phyloP scores from a whole-genome alignment of 345 rosid genomes.

The Euphorbia lathyris region DNA sequence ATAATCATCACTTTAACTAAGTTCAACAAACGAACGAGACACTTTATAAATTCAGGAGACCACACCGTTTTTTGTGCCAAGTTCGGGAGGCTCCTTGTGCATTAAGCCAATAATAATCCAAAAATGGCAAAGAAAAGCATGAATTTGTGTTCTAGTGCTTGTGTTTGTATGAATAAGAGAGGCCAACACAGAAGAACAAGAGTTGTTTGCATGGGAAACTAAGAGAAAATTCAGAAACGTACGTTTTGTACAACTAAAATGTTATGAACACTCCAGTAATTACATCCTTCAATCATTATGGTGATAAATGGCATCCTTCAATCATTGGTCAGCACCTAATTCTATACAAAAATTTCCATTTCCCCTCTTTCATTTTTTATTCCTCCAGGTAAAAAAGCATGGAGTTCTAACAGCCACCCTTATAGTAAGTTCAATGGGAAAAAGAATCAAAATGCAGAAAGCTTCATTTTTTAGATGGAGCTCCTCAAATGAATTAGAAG shows the following conservation, averaged over 20 bases:
- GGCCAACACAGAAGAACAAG: background rate
- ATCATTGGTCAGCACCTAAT: background rate
- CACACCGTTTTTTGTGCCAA: too few species aligned
- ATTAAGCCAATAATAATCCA: too few species aligned
- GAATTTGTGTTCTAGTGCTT: background rate
- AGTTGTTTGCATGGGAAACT: background rate
- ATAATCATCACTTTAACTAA: too few species aligned
- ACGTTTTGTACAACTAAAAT: background rate
- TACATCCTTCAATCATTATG: background rate
- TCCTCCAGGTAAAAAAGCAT: conserved; percentile 12
- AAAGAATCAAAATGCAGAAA: conserved; percentile 24
- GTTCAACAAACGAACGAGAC: too few species aligned
- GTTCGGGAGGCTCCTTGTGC: too few species aligned
- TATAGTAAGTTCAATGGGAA: conserved; percentile 13
- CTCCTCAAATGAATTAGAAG: conserved; percentile 18
- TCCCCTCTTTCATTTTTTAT: conserved; percentile 8
- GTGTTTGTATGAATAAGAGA: background rate
- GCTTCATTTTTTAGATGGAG: conserved; percentile 19
- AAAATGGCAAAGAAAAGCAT: too few species aligned
- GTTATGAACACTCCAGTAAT: background rate
- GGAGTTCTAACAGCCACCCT: background rate
- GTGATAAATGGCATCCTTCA: background rate
- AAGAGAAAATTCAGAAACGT: background rate
- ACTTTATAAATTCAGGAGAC: too few species aligned
- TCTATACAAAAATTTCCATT: background rate